Evolutionary conservation across 192 early-diverging fungal genomes (phyloP), one percentile per base, ranked within the genome.

Genomic region (Coemansia sp.): DNA sequence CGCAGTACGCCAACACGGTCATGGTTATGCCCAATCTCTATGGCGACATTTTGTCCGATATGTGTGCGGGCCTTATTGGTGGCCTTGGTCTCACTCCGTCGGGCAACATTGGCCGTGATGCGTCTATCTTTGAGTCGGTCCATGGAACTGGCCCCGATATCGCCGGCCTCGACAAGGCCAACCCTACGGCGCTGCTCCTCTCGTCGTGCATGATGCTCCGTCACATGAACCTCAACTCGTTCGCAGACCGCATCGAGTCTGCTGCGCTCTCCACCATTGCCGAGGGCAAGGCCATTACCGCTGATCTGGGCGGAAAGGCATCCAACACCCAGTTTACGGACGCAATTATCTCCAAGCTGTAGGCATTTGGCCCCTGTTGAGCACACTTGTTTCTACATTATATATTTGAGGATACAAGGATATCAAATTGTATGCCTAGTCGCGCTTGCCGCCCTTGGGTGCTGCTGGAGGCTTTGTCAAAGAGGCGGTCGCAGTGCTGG

Each of bases 11-110:
- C 37, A 83, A 92, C 69, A 94, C 92, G 19, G 97, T 99, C 72
- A 95, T 99, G 94, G 97, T 97, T 69, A 97, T 99, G 95, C 97
- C 97, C 53, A 99, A 99, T 88, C 85, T 99, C 70, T 99, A 99
- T 65, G 97, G 97, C 67, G 97, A 98, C 80, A 98, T 98, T 84
- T 84, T 98, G 55, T 93, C 90, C 19, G 97, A 98, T 73, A 89
- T 98, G 85, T 89, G 94, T 62, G 97, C 97, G 59, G 97, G 97
- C 60, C 85, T 98, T 44, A 98, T 98, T 68, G 97, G 97, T 62
- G 97, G 97, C 48, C 88, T 98, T 54, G 97, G 97, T 34, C 83
- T 98, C 68, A 98, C 97, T 9, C 97, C 97, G 38, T 94, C 92
- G 36, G 97, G 97, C 48, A 98, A 98, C 87, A 98, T 98, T 87